Percentiles rank a stretch among this genome's conserved stretches.
These are phyloP conservation scores for Tricholoma sp. DNA, from an alignment of 768 basidiomycete species.

Conservation along the genomic window DNA sequence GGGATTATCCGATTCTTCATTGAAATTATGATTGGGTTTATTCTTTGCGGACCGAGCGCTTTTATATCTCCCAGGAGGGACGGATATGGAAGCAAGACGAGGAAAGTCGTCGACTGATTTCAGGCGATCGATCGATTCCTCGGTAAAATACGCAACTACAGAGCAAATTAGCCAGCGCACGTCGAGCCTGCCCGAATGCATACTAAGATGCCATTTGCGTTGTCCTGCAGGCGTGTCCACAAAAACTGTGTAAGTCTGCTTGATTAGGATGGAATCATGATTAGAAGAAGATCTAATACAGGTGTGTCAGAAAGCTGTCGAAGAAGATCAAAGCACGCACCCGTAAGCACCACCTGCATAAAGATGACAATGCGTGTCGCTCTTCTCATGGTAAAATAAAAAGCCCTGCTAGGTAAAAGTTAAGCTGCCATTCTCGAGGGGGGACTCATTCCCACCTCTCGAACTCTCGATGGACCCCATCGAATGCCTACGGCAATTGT, in stretches of 20 bases:
- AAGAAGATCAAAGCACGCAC: conserved; percentile 4
- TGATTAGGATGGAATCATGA: conserved; percentile 49
- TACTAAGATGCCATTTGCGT: conserved; percentile 81
- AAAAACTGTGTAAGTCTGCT: conserved; percentile 79
- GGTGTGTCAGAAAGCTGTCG: conserved; percentile 16
- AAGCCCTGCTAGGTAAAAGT: conserved; percentile 50
- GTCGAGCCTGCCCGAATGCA: conserved; percentile 15
- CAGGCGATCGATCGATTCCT: conserved; percentile 59
- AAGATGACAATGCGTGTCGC: conserved; percentile 40
- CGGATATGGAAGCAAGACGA: conserved; percentile 39
- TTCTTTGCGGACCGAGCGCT: conserved; percentile 67
- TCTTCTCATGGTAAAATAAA: conserved; percentile 76
- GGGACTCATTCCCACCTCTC: conserved; percentile 47
- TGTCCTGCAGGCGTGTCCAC: conserved; percentile 63
- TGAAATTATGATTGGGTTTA: conserved; percentile 46
- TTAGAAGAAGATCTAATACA: conserved; percentile 19
- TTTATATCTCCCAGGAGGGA: conserved; percentile 65
- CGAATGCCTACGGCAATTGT: conserved; percentile 40
- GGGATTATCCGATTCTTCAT: conserved; percentile 32
- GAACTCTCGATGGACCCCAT: conserved; percentile 78
- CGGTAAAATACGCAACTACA: conserved; percentile 78
- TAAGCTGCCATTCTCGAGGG: not conserved
- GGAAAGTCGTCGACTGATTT: conserved; percentile 63
- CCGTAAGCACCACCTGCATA: conserved; percentile 44
- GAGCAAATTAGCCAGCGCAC: conserved; percentile 14